Conservation (phyloP, 1,139 yeast species). For the Nakaseomyces bracarensis region DNA sequence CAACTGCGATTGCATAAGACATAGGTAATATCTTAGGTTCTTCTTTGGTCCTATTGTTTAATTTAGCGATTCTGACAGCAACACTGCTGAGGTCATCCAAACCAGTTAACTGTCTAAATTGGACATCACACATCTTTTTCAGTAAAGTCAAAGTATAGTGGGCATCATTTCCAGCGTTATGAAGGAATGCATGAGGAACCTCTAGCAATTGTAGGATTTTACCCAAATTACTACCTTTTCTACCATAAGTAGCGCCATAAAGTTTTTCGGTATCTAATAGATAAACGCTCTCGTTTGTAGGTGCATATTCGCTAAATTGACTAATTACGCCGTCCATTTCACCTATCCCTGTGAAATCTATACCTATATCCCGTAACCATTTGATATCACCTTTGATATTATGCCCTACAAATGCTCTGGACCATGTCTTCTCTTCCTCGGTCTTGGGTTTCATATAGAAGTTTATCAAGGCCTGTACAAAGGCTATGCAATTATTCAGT, state of each 20-base stretch:
- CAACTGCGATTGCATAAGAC: conserved; percentile 24
- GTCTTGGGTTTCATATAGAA: conserved; percentile 33
- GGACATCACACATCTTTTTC: conserved; percentile 48
- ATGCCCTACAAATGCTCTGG: conserved; percentile 56
- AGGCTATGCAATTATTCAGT: conserved; percentile 33
- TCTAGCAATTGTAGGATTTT: conserved; percentile 43
- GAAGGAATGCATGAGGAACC: conserved; percentile 57
- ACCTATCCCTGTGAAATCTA: conserved; percentile 36
- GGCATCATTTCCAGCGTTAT: conserved; percentile 82
- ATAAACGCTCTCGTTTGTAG: conserved; percentile 9
- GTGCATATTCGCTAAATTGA: not conserved
- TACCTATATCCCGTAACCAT: conserved; percentile 44
- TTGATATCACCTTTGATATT: conserved; percentile 53
- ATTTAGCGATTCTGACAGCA: conserved; percentile 17
- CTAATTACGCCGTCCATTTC: conserved; percentile 1
- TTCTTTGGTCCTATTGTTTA: conserved; percentile 22
- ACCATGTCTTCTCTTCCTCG: conserved; percentile 21
- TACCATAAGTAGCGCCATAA: conserved; percentile 39
- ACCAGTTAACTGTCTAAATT: conserved; percentile 32
- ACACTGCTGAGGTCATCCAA: conserved; percentile 29
- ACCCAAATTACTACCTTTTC: conserved; percentile 42
- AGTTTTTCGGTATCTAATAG: conserved; percentile 48
- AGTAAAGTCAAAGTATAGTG: conserved; percentile 54
- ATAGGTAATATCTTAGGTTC: conserved; percentile 28
- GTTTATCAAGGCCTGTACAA: conserved; percentile 39